Evolutionary conservation across 805 yeast genomes (phyloP).

Genomic region (Tanozyma kutaoensis): DNA sequence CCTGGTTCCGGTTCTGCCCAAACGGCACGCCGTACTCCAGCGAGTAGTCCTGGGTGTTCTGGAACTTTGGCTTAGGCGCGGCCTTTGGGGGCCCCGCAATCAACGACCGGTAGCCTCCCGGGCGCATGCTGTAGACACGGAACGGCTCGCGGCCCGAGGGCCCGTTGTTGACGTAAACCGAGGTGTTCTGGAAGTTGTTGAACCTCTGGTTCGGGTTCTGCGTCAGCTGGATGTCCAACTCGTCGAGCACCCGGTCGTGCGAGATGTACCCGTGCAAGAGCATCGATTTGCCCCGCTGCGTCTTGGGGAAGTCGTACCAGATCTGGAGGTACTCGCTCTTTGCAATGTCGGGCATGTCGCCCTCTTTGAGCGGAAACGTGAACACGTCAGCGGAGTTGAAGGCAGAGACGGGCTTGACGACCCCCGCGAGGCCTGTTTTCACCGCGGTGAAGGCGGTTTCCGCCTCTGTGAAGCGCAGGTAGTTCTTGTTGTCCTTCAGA

Average conservation of each 20-base stretch:
- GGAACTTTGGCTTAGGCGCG: no score
- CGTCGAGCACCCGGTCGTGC: constrained; percentile 41
- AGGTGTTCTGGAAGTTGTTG: constrained; percentile 5
- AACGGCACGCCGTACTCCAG: no score
- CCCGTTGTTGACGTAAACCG: constrained; percentile 24
- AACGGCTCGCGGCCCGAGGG: constrained; percentile 22
- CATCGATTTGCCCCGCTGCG: constrained; percentile 64
- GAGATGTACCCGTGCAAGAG: constrained; percentile 67
- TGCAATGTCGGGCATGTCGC: constrained; percentile 30
- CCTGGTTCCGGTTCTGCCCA: constrained; percentile 6
- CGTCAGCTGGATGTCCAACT: constrained; percentile 32
- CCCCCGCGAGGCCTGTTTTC: constrained; percentile 48
- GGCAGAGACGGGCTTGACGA: constrained; percentile 19
- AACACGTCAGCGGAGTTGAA: constrained; percentile 23
- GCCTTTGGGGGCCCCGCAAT: constrained; percentile 1
- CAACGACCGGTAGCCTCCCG: constrained; percentile 25
- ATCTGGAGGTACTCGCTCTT: constrained; percentile 27
- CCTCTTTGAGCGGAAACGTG: constrained; percentile 32
- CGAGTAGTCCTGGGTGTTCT: no score
- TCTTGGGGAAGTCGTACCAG: constrained; percentile 49
- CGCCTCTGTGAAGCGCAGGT: constrained; percentile 16
- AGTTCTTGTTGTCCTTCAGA: constrained; percentile 47
- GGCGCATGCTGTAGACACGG: constrained; percentile 18
- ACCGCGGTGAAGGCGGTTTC: constrained; percentile 30
- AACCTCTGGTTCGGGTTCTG: no score